Evolutionary conservation across 768 basidiomycete genomes (phyloP), one percentile per base, ranked within the genome.

Genomic region (Arthromyces matolae): DNA sequence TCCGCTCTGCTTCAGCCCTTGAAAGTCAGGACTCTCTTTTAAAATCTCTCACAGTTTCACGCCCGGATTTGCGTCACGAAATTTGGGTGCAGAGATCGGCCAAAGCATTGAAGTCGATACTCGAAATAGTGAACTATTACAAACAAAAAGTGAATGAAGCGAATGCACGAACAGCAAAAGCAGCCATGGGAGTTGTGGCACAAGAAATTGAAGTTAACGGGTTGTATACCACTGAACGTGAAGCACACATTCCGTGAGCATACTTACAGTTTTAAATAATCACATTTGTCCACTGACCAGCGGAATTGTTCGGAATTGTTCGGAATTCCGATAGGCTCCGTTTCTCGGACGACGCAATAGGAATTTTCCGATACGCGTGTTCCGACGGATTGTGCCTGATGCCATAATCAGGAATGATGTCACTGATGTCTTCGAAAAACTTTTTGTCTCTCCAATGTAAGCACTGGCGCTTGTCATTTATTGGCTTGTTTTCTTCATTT

Each of bases 201-300:
- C 65, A 68, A 50, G 78, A 83, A 31, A 77, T 87, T 19, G 85
- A 86, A 49, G 68, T 67, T 45, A 75, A 84, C 53, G 86, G 85
- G 0, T 57, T 86, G 42, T 71, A 77, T 34, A 70, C 64, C 8
- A 60, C 62, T n/a, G 59, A 53, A 32, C 55, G 31, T 22, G 56
- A 70, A 53, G 50, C 56, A 8, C 64, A 75, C 39, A 74, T 75
- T 45, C 65, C 68, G 78, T 84, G 64, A 67, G 82, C n/a, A n/a
- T n/a, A n/a, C n/a, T n/a, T n/a, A n/a, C n/a, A n/a, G n/a, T n/a
- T n/a, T n/a, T 24, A 27, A 25, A 33, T 33, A 33, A 4, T 33
- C 14, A 33, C 14, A 10, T 10, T 33, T 8, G 18, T n/a, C n/a
- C n/a, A n/a, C n/a, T n/a, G n/a, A n/a, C 46, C 51, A 37, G 50